Conservation (phyloP, 2,329 filamentous ascomycete species). For the Aspergillus arachidicola region DNA sequence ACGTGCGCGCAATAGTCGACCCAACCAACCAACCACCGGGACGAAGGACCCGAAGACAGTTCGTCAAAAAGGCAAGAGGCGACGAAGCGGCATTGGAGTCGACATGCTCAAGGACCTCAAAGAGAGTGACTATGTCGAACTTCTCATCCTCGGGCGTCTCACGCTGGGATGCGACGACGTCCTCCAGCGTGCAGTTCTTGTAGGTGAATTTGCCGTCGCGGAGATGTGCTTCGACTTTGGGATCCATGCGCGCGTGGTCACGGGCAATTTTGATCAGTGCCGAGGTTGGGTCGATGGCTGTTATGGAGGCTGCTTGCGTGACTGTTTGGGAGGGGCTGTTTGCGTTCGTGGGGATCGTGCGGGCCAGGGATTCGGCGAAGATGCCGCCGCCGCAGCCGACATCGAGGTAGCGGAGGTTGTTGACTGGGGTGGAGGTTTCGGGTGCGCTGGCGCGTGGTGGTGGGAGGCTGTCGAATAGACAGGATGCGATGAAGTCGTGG, state of each 20-base stretch:
- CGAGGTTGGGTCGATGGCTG: slow-evolving; percentile 49
- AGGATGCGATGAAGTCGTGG: slow-evolving; percentile 83
- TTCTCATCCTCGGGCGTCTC: slow-evolving; percentile 35
- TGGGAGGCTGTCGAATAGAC: slow-evolving; percentile 61
- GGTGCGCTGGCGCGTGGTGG: slow-evolving; percentile 27
- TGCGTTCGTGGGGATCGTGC: slow-evolving; percentile 37
- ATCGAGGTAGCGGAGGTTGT: slow-evolving; percentile 70
- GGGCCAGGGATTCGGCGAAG: slow-evolving; percentile 72
- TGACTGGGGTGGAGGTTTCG: slow-evolving; percentile 26
- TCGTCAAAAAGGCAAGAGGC: slow-evolving; percentile 66
- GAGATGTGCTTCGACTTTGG: slow-evolving; percentile 56
- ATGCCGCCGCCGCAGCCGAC: slow-evolving; percentile 96
- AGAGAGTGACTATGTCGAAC: slow-evolving; percentile 82
- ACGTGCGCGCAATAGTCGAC: slow-evolving; percentile 88
- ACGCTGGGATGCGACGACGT: slow-evolving; percentile 21
- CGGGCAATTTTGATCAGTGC: slow-evolving; percentile 64
- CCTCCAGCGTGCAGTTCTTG: slow-evolving; percentile 75
- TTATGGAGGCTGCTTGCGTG: slow-evolving; percentile 44
- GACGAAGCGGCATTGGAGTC: slow-evolving; percentile 78
- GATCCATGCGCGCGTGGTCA: slow-evolving; percentile 74
- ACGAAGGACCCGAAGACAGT: slow-evolving; percentile 64
- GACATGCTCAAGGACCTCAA: slow-evolving; percentile 96
- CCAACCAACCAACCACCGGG: slow-evolving; percentile 93
- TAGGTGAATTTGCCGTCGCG: slow-evolving; percentile 67
- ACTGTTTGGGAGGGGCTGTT: slow-evolving; percentile 23